Evolutionary conservation across 257 asterid genomes (phyloP), one percentile per base, ranked within the genome.

Genomic region (Solanum appendiculatum): DNA sequence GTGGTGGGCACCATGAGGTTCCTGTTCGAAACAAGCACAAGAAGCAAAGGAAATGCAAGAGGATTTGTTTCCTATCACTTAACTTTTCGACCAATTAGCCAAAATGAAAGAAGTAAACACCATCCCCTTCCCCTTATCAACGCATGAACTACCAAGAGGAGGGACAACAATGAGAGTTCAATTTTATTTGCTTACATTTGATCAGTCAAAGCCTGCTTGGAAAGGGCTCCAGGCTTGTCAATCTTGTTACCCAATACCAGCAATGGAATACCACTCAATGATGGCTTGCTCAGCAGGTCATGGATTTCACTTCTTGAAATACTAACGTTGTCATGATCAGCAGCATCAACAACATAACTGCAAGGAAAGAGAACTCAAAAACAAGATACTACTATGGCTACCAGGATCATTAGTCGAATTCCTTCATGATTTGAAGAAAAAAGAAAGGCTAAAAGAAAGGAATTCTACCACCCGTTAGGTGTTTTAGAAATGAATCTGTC

Each of bases 291-390:
- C 93, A 97, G 91, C 89, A 97, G 92, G 91, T 97, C 99, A 51
- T 97, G 99, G 86, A 97, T 94, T 89, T 97, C 98, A 84, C 95
- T 91, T 88, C 83, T 95, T 63, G 98, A 97, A 88, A 91, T 92
- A 88, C 92, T 94, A 56, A 97, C 88, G 87, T 97, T 97, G 58
- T 95, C 99, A 7, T 90, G 97, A 89, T 97, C 99, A 87, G 98
- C 99, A 90, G 96, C 98, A 93, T 97, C 99, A 84, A 97, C 99
- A 72, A 97, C 98, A 63, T 96, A 96, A 88, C 99, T 96, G 95
- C 88, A 91, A 72, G 82, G 82, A 86, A 89, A 2, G 42, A 80
- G 66, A 81, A 18, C 42, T 81, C 85, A 81, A 48, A 5, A 81
- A 81, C 68, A 81, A 48, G 29, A 9, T 48, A 80, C 10, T 27